Evolutionary conservation across 2,329 filamentous ascomycete genomes (phyloP).

Genomic region (Colletotrichum sansevieriae): DNA sequence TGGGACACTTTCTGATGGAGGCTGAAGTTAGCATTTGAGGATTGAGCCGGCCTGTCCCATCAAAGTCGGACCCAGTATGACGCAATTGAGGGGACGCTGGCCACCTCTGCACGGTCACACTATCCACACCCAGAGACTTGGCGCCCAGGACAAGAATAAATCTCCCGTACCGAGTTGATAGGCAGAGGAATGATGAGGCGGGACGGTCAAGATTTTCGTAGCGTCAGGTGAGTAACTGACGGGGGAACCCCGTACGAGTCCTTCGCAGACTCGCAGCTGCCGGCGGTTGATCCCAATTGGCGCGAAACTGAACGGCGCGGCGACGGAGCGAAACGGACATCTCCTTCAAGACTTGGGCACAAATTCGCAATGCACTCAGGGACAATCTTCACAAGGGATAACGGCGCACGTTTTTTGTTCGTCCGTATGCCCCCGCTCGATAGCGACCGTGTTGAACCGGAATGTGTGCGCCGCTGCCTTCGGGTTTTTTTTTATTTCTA

Average conservation of each 20-base stretch:
- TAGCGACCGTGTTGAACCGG: conserved; percentile 9
- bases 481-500: not conserved
- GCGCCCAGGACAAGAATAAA: conserved; percentile 40
- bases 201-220: conserved; percentile 40
- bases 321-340: not conserved
- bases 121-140: conserved; percentile 35
- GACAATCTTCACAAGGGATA: not conserved
- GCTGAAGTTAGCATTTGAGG: conserved; percentile 25
- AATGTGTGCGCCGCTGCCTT: not conserved
- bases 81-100: conserved; percentile 40
- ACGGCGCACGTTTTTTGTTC: conserved; percentile 2
- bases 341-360: not conserved
- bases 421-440: not conserved
- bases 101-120: conserved; percentile 38
- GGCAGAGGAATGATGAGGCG: conserved; percentile 38
- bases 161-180: conserved; percentile 32
- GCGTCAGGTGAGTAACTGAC: conserved; percentile 36
- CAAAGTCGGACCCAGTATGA: conserved; percentile 31
- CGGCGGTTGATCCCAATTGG: conserved; percentile 33
- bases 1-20: conserved; percentile 36
- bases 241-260: conserved; percentile 25
- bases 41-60: conserved; percentile 28
- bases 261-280: not conserved
- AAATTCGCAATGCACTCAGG: not conserved
- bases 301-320: conserved; percentile 26